A percentile compares a stretch with the other conserved stretches of the same genome.
phyloP scores from a whole-genome alignment of 1,284 basidiomycete genomes.

The Austroboletus niveus region DNA sequence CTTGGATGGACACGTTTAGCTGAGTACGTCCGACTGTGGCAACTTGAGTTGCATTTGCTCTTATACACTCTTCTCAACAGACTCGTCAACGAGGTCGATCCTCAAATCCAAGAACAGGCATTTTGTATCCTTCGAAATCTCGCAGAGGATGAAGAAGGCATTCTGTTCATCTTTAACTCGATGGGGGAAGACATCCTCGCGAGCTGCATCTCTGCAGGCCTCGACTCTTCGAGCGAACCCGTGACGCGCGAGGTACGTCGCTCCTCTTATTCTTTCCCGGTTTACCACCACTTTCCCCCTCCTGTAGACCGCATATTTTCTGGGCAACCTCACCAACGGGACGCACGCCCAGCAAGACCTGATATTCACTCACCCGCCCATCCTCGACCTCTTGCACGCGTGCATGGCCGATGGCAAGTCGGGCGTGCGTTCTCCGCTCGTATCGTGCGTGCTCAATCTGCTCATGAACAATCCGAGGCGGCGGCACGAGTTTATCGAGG shows the following conservation, averaged over 20 bases:
- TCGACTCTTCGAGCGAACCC: conserved; percentile 49
- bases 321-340: conserved; percentile 68
- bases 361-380: conserved; percentile 47
- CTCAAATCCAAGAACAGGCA: conserved; percentile 63
- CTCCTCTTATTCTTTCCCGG: not conserved
- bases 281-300: not conserved
- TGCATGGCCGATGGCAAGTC: conserved; percentile 57
- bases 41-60: not conserved
- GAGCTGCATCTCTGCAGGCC: conserved; percentile 41
- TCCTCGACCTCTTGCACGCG: conserved; percentile 52
- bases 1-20: conserved; percentile 61
- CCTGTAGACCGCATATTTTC: conserved; percentile 50
- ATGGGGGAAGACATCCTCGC: conserved; percentile 49
- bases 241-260: conserved; percentile 50
- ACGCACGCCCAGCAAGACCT: conserved; percentile 42
- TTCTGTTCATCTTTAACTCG: conserved; percentile 55
- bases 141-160: conserved; percentile 57
- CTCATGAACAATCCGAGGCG: conserved; percentile 36
- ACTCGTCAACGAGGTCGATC: conserved; percentile 48
- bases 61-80: conserved; percentile 29
- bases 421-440: conserved; percentile 58
- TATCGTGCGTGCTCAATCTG: conserved; percentile 56
- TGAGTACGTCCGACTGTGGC: conserved; percentile 41
- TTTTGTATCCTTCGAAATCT: conserved; percentile 63
- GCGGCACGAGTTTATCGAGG: conserved; percentile 39